These are phyloP conservation scores for Chlorella sp. DNA, from an alignment of 139 green algal genomes.

Conservation along the genomic window DNA sequence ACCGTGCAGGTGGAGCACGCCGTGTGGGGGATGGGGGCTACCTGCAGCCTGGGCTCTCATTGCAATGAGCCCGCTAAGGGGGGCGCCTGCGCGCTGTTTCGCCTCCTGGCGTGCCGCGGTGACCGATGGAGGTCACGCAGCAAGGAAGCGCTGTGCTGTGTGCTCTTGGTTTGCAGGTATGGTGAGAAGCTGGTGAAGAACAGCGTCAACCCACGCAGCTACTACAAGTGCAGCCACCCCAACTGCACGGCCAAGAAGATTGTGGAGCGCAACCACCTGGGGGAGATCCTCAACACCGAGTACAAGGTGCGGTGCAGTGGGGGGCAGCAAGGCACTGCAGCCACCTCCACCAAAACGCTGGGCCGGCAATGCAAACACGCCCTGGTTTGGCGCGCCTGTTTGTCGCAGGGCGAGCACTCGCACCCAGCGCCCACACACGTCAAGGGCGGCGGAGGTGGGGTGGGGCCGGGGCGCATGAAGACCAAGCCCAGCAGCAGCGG, in stretches of 20 bases:
- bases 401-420: background rate
- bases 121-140: no score
- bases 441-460: background rate
- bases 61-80: no score
- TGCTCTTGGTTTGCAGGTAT: slow-evolving; percentile 57
- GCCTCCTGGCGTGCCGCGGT: no score
- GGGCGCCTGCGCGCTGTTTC: no score
- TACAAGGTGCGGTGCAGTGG: slow-evolving; percentile 51
- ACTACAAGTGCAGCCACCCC: slow-evolving; percentile 89
- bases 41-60: no score
- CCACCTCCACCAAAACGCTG: background rate
- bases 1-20: no score
- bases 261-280: slow-evolving; percentile 58
- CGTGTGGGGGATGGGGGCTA: no score
- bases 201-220: slow-evolving; percentile 80
- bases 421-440: background rate
- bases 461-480: no score
- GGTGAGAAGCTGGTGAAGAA: slow-evolving; percentile 95
- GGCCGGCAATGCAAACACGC: background rate
- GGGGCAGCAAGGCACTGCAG: background rate
- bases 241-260: slow-evolving; percentile 78
- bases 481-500: background rate
- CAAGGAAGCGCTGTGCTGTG: background rate
- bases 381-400: background rate
- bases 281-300: slow-evolving; percentile 45